phyloP scores from a whole-genome alignment of 805 yeast species.

The Spencermartinsiella europaea region DNA sequence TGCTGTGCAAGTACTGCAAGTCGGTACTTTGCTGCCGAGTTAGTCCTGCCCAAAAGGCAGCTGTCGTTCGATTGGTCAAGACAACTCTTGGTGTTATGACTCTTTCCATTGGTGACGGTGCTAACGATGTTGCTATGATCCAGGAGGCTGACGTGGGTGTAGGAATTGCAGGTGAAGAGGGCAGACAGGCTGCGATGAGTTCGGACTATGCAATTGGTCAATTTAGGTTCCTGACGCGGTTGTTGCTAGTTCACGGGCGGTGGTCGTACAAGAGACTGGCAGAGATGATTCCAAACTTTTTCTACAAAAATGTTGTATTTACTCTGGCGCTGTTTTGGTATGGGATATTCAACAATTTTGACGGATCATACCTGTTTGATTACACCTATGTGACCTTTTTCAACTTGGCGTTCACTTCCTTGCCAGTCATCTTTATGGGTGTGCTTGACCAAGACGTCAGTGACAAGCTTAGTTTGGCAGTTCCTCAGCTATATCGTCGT shows the following conservation, averaged over 20 bases:
- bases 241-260: constrained; percentile 71
- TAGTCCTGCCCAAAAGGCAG: constrained; percentile 82
- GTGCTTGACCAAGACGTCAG: constrained; percentile 74
- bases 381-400: constrained; percentile 74
- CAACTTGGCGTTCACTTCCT: constrained; percentile 77
- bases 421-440: constrained; percentile 72
- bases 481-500: constrained; percentile 64
- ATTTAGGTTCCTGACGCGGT: constrained; percentile 60
- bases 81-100: constrained; percentile 66
- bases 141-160: constrained; percentile 82
- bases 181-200: constrained; percentile 82
- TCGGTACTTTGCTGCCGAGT: constrained; percentile 80
- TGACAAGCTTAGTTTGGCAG: constrained; percentile 58
- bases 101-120: constrained; percentile 80
- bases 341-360: constrained; percentile 64
- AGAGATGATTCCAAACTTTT: constrained; percentile 77
- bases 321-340: constrained; percentile 76
- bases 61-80: constrained; percentile 66
- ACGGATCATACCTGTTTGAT: constrained; percentile 72
- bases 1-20: constrained; percentile 70
- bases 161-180: constrained; percentile 86
- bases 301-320: constrained; percentile 71
- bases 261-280: constrained; percentile 75
- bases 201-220: constrained; percentile 82
- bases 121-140: constrained; percentile 85